Evolutionary conservation across 306 rosid species (phyloP).

Genomic region (Quercus dentata): DNA sequence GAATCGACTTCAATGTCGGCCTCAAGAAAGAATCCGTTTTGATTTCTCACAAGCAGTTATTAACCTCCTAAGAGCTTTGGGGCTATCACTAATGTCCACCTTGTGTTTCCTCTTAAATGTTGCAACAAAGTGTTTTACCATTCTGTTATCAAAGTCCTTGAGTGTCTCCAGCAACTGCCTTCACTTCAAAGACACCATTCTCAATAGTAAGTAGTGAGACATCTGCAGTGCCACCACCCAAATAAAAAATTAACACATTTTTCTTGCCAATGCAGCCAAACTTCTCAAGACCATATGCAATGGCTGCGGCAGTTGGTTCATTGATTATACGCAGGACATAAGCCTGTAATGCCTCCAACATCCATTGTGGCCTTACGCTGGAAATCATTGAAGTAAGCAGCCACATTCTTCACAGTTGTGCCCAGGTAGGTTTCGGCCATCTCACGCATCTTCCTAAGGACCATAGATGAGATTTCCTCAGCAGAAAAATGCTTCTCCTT

Average conservation of each 20-base stretch:
- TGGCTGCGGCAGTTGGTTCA: no score
- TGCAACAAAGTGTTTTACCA: conserved; percentile 12
- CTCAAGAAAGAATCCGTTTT: not conserved
- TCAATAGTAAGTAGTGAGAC: conserved; percentile 6
- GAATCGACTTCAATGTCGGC: not conserved
- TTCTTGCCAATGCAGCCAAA: no score
- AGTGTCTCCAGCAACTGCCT: not conserved
- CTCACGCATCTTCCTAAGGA: no score
- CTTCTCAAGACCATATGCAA: no score
- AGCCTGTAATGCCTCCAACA: not conserved
- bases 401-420: no score
- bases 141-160: conserved; percentile 8
- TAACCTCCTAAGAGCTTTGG: conserved; percentile 2
- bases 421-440: no score
- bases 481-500: no score
- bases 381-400: not conserved
- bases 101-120: conserved; percentile 18
- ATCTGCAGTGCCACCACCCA: conserved; percentile 8
- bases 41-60: conserved; percentile 5
- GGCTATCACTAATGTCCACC: conserved; percentile 5
- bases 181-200: not conserved
- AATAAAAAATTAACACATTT: no score
- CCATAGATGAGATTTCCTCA: no score
- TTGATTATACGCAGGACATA: not conserved
- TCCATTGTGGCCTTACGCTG: not conserved